A percentile compares a stretch with the other conserved stretches of the same genome.
These are phyloP conservation scores for Hippophae tibetana DNA, from an alignment of 306 rosid genomes.

Conservation along the genomic window DNA sequence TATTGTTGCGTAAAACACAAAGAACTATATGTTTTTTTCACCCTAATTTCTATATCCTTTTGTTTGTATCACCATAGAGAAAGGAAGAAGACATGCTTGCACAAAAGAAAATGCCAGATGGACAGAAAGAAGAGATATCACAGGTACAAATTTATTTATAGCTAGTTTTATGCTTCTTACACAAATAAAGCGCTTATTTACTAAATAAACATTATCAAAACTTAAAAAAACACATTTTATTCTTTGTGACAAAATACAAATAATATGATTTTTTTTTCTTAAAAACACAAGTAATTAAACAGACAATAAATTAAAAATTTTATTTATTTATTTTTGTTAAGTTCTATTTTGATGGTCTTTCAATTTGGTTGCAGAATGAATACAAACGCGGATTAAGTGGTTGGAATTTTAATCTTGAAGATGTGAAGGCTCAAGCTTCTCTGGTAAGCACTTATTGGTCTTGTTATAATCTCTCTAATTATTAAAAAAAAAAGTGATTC, in stretches of 20 bases:
- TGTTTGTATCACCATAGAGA: conserved; percentile 33
- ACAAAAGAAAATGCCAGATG: conserved; percentile 79
- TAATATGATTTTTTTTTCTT: too few relatives aligned
- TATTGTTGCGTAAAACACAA: background rate
- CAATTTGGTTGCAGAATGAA: conserved; percentile 42
- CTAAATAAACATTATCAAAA: too few relatives aligned
- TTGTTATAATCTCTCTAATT: conserved; percentile 12
- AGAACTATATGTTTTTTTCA: conserved; percentile 4
- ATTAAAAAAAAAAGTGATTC: conserved; percentile 5
- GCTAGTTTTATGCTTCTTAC: conserved; percentile 17
- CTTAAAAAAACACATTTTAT: background rate
- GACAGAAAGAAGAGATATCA: conserved; percentile 81
- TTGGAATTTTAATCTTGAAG: conserved; percentile 89
- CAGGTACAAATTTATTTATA: conserved; percentile 37
- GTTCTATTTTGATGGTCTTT: too few relatives aligned
- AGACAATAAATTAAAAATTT: background rate
- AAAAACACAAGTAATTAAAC: too few relatives aligned
- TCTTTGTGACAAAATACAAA: too few relatives aligned
- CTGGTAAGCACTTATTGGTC: conserved; percentile 38
- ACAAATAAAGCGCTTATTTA: too few relatives aligned
- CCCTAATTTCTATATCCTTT: background rate
- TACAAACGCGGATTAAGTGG: conserved; percentile 91
- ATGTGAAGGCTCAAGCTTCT: conserved; percentile 83
- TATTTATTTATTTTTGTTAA: conserved; percentile 6
- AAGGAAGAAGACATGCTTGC: conserved; percentile 93